Evolutionary conservation across 257 asterid species (phyloP), one percentile per base, ranked within the genome.

Genomic region (Anisodus tanguticus): DNA sequence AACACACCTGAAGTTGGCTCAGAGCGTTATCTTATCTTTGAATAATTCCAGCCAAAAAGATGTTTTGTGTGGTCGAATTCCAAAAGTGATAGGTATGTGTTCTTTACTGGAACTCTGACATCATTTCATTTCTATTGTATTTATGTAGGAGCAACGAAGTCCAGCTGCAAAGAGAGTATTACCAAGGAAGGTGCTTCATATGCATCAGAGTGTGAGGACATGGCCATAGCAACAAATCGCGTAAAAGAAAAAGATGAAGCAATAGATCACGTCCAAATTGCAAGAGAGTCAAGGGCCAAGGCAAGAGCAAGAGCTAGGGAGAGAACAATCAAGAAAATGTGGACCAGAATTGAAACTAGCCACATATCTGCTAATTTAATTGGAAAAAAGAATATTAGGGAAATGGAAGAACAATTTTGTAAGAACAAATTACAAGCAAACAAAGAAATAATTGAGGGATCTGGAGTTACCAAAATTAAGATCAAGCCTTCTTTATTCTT

Each of bases 231-330:
- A 16, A 62, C 68, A 62, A 84, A 83, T 5, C 41, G 5, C 6
- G 45, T n/a, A 71, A 71, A 17, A n/a, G 80, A n/a, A 47, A 72
- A 19, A 15, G 9, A 17, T 17, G 26, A 58, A 10, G 64, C 26
- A 58, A 58, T 22, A 17, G 3, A 17, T 58, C 10, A 5, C 16
- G 64, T 17, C 39, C 26, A 19, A 68, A 83, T 85, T 53, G 91
- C 86, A 0, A 94, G 88, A 68, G 97, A 92, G 84, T 86, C 91
- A 12, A 91, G 99, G 89, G 93, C 89, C 17, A 94, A 89, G 81
- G 99, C 99, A 6, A 91, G 98, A 86, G 97, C 92, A 16, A 92
- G 97, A 88, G 99, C 99, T 9, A 91, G 98, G 85, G 98, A 92
- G 87, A 91, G 98, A 85, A 93, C 99, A 2, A 90, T 89, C 59